Percentiles rank a stretch among this genome's conserved stretches.
Conservation (phyloP, 805 yeast genomes). For the Candida stauntonica region DNA sequence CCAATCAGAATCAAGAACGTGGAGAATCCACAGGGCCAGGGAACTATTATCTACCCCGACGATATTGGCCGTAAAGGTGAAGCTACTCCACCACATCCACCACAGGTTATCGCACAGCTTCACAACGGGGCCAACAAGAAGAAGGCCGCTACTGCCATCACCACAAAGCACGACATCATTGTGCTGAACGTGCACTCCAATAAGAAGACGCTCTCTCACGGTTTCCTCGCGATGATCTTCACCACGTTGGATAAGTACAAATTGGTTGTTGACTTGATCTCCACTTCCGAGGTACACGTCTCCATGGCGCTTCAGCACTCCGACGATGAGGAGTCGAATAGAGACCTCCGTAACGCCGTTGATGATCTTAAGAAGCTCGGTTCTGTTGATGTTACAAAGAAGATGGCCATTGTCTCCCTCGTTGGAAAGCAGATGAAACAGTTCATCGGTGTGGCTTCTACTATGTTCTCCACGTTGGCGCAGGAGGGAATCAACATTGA, state of each 20-base stretch:
- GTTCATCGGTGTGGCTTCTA: conserved; percentile 93
- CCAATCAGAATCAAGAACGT: conserved; percentile 97
- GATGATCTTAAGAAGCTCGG: conserved; percentile 79
- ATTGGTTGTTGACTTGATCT: conserved; percentile 90
- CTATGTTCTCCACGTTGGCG: conserved; percentile 92
- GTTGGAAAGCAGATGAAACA: conserved; percentile 98
- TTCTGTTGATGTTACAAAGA: conserved; percentile 79
- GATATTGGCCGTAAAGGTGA: conserved; percentile 82
- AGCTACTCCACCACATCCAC: conserved; percentile 92
- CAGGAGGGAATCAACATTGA: conserved; percentile 90
- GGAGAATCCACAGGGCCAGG: conserved; percentile 86
- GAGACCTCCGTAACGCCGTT: conserved; percentile 64
- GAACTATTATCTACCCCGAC: conserved; percentile 93
- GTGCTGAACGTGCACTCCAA: conserved; percentile 93
- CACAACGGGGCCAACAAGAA: conserved; percentile 32
- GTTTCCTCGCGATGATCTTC: conserved; percentile 89
- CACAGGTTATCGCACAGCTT: conserved; percentile 44
- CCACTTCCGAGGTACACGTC: conserved; percentile 96
- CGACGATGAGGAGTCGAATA: conserved; percentile 50
- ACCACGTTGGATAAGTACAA: conserved; percentile 77
- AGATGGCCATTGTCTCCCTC: conserved; percentile 86
- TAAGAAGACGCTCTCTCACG: conserved; percentile 88
- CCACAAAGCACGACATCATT: conserved; percentile 88
- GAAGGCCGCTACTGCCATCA: conserved; percentile 90
- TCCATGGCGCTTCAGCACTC: conserved; percentile 93